These are phyloP conservation scores for Xylaria flabelliformis DNA, from an alignment of 495 filamentous ascomycete species.

Conservation along the genomic window DNA sequence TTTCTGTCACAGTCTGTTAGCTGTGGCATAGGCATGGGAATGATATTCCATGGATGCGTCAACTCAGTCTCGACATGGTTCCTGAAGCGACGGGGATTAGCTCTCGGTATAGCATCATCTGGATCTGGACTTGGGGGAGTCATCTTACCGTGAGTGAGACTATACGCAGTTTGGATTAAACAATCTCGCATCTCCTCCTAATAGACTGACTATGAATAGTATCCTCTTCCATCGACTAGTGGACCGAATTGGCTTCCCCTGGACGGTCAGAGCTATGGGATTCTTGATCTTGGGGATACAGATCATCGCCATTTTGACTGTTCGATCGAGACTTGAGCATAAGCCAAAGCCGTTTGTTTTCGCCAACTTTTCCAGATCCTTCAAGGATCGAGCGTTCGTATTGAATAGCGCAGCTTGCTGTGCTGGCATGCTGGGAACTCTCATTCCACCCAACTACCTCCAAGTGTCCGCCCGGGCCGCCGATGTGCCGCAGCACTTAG, in stretches of 20 bases:
- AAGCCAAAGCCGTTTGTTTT: slow-evolving; percentile 4
- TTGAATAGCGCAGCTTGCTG: background rate
- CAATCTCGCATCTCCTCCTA: background rate
- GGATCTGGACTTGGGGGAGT: slow-evolving; percentile 48
- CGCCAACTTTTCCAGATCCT: background rate
- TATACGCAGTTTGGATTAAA: background rate
- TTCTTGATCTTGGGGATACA: slow-evolving; percentile 55
- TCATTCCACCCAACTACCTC: slow-evolving; percentile 15
- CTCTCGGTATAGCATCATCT: slow-evolving; percentile 39
- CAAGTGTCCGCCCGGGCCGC: slow-evolving; percentile 5
- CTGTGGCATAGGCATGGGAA: slow-evolving; percentile 46
- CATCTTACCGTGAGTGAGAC: slow-evolving; percentile 37
- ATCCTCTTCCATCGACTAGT: background rate
- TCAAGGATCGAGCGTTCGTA: background rate
- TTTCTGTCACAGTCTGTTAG: slow-evolving; percentile 47
- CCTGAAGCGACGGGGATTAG: slow-evolving; percentile 32
- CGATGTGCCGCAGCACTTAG: background rate
- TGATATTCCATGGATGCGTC: slow-evolving; percentile 39
- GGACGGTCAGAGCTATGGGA: slow-evolving; percentile 63
- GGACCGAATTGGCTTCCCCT: slow-evolving; percentile 57
- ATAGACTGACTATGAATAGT: background rate
- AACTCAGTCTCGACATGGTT: slow-evolving; percentile 46
- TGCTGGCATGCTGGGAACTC: background rate
- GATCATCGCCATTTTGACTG: slow-evolving; percentile 26
- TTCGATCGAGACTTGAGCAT: slow-evolving; percentile 7